Base-by-base conservation (phyloP, 1,284 basidiomycete species). In the Laetiporus sulphureus region DNA sequence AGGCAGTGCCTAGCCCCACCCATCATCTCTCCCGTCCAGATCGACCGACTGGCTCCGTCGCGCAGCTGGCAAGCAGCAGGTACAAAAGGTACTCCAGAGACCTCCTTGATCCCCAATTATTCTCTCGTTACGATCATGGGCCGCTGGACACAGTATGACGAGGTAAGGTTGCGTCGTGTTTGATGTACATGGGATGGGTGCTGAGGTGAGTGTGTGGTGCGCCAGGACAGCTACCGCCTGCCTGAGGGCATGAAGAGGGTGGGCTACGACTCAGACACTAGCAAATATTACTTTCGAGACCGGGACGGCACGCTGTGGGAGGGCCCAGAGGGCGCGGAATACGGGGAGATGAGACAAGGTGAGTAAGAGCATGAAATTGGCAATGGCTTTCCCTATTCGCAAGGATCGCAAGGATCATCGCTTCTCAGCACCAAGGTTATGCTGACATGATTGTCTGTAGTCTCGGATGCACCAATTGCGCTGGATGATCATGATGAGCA, bases 181-280 rank as follows among this genome's bases (percentile, higher is more conserved):
- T 29, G n/a, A 20, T 32, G 6, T 19, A 22, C 16, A 40, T n/a
- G 13, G 16, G n/a, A n/a, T 31, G 32, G 34, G 36, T 42, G 38
- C 40, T 39, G 25, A 38, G 27, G 25, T 19, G 30, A 37, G 41
- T 33, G 22, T 40, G 35, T 45, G 36, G 16, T 27, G 32, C 40
- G 23, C 21, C 40, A 69, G 67, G 66, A 68, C 45, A 61, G 62
- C 7, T 62, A 65, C 48, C 62, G 66, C 46, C 54, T 69, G 45
- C 65, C 66, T 6, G 63, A 64, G 45, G 67, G 66, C 53, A 66
- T 68, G 64, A 61, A 61, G 38, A 61, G 67, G 32, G 64, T 67
- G 31, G 67, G 65, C 12, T 69, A 68, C 55, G 67, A 69, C 50
- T 59, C 65, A 7, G 67, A 69, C 50, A 61, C 61, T 6, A 61